These are phyloP conservation scores for Aspergillus flavus DNA, from an alignment of 2,329 filamentous ascomycete genomes.

Conservation along the genomic window DNA sequence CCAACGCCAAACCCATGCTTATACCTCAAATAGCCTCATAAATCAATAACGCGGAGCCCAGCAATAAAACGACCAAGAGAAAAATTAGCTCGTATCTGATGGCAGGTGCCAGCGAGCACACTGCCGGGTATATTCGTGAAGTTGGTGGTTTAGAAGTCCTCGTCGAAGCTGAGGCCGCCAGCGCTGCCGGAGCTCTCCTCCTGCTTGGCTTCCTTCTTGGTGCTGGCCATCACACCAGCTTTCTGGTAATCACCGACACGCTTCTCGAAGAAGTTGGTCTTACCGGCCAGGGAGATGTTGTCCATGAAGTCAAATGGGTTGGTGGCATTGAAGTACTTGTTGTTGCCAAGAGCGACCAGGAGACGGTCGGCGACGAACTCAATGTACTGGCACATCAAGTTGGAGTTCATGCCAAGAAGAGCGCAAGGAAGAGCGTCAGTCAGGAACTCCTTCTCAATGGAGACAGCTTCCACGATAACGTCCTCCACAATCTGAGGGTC, in stretches of 20 bases:
- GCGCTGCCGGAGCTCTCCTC: conserved; percentile 47
- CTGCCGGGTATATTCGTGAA: conserved; percentile 26
- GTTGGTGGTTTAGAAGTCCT: conserved; percentile 76
- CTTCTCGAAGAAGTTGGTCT: conserved; percentile 99
- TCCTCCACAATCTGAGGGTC: conserved; percentile 76
- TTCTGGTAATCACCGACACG: conserved; percentile 99
- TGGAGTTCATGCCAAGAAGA: conserved; percentile 96
- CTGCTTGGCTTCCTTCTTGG: conserved; percentile 66
- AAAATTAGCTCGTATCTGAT: conserved; percentile 30
- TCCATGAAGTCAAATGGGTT: conserved; percentile 99
- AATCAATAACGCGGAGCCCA: conserved; percentile 30
- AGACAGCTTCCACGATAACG: conserved; percentile 92
- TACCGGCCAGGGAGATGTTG: conserved; percentile 97
- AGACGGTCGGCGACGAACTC: conserved; percentile 98
- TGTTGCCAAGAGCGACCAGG: conserved; percentile 87
- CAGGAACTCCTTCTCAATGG: conserved; percentile 96
- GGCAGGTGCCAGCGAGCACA: conserved; percentile 17
- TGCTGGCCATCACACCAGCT: conserved; percentile 95
- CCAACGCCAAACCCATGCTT: conserved; percentile 41
- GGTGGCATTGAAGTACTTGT: conserved; percentile 86
- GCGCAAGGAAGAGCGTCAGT: conserved; percentile 91
- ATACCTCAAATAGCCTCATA: conserved; percentile 31
- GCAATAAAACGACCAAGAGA: conserved; percentile 20
- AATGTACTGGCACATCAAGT: conserved; percentile 99
- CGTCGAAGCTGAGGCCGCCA: conserved; percentile 89